These are phyloP conservation scores for Setaria italica DNA, from an alignment of 202 grass and related monocot species.

Conservation along the genomic window DNA sequence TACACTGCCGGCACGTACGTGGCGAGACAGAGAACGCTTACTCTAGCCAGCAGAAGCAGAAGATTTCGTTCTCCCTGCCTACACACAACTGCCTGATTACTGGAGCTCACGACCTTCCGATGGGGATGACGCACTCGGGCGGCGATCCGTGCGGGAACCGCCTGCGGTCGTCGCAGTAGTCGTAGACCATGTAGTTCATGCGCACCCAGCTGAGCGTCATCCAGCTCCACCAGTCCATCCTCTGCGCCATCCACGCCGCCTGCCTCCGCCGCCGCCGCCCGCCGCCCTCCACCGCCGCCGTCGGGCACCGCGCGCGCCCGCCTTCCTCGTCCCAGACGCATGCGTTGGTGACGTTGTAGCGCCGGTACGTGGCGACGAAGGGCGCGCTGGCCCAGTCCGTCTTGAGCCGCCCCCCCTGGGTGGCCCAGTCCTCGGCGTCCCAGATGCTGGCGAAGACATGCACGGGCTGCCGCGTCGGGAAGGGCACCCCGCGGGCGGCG, in stretches of 20 bases:
- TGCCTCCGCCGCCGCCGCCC: background rate
- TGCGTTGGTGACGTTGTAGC: constrained; percentile 47
- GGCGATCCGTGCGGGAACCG: constrained; percentile 51
- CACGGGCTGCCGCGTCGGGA: constrained; percentile 60
- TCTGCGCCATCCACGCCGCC: constrained; percentile 56
- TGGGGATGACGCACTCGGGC: constrained; percentile 58
- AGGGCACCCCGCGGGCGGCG: constrained; percentile 56
- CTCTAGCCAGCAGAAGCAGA: background rate
- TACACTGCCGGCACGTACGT: background rate
- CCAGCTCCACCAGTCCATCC: constrained; percentile 81
- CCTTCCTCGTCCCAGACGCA: constrained; percentile 39
- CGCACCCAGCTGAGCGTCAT: constrained; percentile 81
- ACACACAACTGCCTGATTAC: background rate
- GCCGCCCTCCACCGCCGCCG: background rate
- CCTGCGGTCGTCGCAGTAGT: constrained; percentile 63
- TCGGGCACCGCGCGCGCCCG: constrained; percentile 2
- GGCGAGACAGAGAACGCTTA: background rate
- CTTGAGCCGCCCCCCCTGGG: constrained; percentile 70
- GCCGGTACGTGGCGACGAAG: constrained; percentile 55
- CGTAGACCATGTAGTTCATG: constrained; percentile 77
- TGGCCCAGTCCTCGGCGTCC: constrained; percentile 88
- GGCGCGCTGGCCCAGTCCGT: constrained; percentile 67
- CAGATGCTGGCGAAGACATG: constrained; percentile 77
- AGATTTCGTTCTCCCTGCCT: no score
- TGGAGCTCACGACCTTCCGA: constrained; percentile 14